Conservation (phyloP, 331 rosid genomes). For the Erythrophleum ivorense region DNA sequence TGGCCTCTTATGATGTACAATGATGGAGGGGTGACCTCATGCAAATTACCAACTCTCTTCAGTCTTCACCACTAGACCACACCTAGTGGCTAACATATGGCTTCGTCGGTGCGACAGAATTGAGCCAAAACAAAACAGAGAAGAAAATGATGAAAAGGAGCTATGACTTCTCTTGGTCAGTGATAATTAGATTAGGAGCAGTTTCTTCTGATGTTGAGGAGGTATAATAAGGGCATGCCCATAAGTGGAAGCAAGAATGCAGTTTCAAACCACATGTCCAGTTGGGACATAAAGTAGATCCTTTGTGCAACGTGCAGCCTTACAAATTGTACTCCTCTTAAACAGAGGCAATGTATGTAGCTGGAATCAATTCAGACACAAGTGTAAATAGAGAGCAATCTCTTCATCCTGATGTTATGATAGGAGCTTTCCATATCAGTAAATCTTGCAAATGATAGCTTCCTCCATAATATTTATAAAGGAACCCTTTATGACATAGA, state of each 20-base stretch:
- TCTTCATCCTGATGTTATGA: neutral
- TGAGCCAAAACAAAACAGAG: neutral
- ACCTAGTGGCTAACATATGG: too few relatives aligned
- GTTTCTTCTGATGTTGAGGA: neutral
- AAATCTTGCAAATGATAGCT: neutral
- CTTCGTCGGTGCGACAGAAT: constrained; percentile 22
- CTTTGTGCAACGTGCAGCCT: neutral
- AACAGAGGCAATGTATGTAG: constrained; percentile 4
- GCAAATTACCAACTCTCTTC: too few relatives aligned
- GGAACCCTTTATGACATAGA: too few relatives aligned
- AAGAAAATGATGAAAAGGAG: neutral
- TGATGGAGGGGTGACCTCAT: too few relatives aligned
- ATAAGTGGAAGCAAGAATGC: constrained; percentile 8
- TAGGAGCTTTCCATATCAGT: constrained; percentile 13
- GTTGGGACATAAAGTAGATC: neutral
- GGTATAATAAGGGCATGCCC: constrained; percentile 9
- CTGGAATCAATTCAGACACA: too few relatives aligned
- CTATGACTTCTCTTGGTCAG: neutral
- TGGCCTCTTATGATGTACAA: neutral
- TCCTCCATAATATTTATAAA: neutral
- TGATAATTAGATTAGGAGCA: neutral
- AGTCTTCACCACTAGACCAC: too few relatives aligned
- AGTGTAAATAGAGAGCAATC: too few relatives aligned
- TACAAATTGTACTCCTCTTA: constrained; percentile 1
- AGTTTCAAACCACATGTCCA: constrained; percentile 18